Conservation (phyloP, 768 basidiomycete species). For the Obba rivulosa region DNA sequence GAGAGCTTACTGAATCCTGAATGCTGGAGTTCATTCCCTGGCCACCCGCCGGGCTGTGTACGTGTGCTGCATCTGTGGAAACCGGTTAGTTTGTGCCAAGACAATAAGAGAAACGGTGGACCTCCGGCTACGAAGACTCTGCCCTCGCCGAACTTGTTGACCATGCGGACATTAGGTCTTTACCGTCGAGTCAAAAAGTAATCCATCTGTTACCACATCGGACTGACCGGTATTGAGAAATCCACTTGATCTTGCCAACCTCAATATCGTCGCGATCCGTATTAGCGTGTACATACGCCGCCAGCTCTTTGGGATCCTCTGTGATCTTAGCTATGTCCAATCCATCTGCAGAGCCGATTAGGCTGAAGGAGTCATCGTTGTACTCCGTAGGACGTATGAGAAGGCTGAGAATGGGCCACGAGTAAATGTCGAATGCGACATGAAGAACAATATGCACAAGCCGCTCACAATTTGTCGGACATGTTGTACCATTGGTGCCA, state of each 20-base stretch:
- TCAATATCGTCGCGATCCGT: slow-evolving; percentile 2
- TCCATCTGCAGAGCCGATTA: too few relatives aligned
- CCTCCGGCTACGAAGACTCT: slow-evolving; percentile 43
- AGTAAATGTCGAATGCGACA: too few relatives aligned
- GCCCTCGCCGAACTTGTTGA: slow-evolving; percentile 33
- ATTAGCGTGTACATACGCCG: neutral
- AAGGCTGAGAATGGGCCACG: neutral
- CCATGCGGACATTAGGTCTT: slow-evolving; percentile 45
- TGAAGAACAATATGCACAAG: too few relatives aligned
- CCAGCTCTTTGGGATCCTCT: neutral
- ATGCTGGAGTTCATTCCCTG: slow-evolving; percentile 24
- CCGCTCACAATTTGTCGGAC: too few relatives aligned
- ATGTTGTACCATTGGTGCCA: too few relatives aligned
- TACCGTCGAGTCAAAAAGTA: neutral
- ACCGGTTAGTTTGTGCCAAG: too few relatives aligned
- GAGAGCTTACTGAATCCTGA: slow-evolving; percentile 18
- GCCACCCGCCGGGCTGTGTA: slow-evolving; percentile 1
- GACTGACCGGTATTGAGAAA: neutral
- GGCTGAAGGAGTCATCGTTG: neutral
- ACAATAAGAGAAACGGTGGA: slow-evolving; percentile 11
- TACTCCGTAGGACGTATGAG: slow-evolving; percentile 1
- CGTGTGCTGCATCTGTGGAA: slow-evolving; percentile 4
- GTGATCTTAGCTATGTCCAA: neutral
- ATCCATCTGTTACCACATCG: too few relatives aligned
- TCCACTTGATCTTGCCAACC: neutral